Percentiles rank a stretch among this genome's conserved stretches.
Conservation (phyloP, 768 basidiomycete genomes). For the Suillus hirtellus region DNA sequence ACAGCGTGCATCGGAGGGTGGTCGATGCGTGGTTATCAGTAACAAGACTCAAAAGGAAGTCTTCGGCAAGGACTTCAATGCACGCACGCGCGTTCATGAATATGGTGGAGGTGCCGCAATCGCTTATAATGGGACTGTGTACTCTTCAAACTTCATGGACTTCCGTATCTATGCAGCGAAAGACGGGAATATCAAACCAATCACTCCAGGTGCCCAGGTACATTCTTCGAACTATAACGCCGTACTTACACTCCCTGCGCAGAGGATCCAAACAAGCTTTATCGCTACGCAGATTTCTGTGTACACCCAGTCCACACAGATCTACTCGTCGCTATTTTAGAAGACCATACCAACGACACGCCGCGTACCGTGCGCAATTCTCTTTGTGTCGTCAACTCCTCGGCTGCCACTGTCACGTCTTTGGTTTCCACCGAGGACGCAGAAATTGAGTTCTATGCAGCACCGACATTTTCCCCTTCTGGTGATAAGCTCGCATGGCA, state of each 20-base stretch:
- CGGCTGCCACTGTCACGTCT: conserved; percentile 36
- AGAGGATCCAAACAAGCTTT: conserved; percentile 17
- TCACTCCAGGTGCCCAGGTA: conserved; percentile 56
- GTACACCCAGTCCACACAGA: conserved; percentile 51
- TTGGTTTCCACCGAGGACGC: conserved; percentile 53
- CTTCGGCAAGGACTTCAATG: conserved; percentile 55
- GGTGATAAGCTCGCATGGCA: conserved; percentile 58
- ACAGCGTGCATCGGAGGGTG: conserved; percentile 54
- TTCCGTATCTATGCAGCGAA: conserved; percentile 51
- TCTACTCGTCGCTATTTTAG: conserved; percentile 58
- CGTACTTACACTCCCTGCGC: not conserved
- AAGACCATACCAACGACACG: conserved; percentile 56
- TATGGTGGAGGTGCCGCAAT: conserved; percentile 68
- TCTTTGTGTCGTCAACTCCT: conserved; percentile 54
- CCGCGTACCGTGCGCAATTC: conserved; percentile 45
- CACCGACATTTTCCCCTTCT: conserved; percentile 54
- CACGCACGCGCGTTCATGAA: conserved; percentile 61
- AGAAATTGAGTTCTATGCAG: conserved; percentile 51
- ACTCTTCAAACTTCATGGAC: conserved; percentile 60
- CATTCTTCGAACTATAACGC: too few relatives aligned
- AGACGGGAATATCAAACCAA: conserved; percentile 28
- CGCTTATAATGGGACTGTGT: conserved; percentile 48
- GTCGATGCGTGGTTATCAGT: conserved; percentile 58
- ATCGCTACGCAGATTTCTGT: conserved; percentile 52
- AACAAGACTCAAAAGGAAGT: conserved; percentile 49